A percentile compares a stretch with the other conserved stretches of the same genome.
Conservation (phyloP, 345 rosid genomes). For the Microthlaspi erraticum region DNA sequence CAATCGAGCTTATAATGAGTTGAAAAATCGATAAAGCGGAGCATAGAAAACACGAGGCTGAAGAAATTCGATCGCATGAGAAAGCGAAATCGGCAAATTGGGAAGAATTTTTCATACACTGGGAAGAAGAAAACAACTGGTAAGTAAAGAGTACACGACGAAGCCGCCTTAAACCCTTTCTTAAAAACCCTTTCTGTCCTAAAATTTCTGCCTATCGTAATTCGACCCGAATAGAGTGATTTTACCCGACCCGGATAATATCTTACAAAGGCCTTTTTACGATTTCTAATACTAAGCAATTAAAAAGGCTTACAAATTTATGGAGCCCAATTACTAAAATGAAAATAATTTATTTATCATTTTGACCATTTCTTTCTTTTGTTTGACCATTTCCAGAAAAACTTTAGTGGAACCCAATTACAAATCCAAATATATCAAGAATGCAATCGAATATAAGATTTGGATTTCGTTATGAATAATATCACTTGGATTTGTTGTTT, state of each 20-base stretch:
- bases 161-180: conserved; percentile 49
- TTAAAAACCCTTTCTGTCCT: conserved; percentile 36
- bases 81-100: not conserved
- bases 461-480: not conserved
- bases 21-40: not conserved
- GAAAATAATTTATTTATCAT: not conserved
- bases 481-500: conserved; percentile 1
- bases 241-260: not conserved
- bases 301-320: conserved; percentile 2
- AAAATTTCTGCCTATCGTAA: not conserved
- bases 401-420: conserved; percentile 29
- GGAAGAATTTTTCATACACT: conserved; percentile 11
- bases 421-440: not conserved
- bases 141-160: conserved; percentile 26
- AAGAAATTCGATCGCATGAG: conserved; percentile 27
- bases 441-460: not conserved
- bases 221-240: conserved; percentile 3
- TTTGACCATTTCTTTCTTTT: not conserved
- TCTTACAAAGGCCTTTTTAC: not conserved
- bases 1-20: conserved; percentile 45
- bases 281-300: not conserved
- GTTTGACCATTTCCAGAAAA: conserved; percentile 18
- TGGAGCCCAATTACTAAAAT: not conserved
- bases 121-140: not conserved
- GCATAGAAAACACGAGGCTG: conserved; percentile 3